Conservation (phyloP, 208 protist species). For the Acanthamoeba royreba region DNA sequence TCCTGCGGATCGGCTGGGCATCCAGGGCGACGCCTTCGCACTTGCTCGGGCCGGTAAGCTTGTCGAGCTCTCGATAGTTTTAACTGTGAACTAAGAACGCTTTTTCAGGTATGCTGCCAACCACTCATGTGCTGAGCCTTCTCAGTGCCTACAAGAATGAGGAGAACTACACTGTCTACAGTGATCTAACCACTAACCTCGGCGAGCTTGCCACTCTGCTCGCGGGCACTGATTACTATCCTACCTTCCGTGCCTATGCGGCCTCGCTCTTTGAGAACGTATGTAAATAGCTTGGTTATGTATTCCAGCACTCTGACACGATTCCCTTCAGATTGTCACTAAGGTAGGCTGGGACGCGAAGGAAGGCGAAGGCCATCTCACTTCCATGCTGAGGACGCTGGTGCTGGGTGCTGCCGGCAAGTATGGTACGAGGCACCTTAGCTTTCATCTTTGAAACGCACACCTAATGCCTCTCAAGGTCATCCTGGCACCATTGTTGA, state of each 20-base stretch:
- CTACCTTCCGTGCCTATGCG: not conserved
- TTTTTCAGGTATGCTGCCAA: not conserved
- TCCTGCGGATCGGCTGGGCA: not conserved
- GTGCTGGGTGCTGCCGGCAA: slow-evolving; percentile 2
- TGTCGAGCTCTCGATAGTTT: not conserved
- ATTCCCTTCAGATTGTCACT: not conserved
- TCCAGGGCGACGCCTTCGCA: slow-evolving; percentile 48
- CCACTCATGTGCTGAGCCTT: slow-evolving; percentile 20
- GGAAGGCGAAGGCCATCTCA: not conserved
- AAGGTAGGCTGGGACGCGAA: slow-evolving; percentile 25
- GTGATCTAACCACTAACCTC: slow-evolving; percentile 19
- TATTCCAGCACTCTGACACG: no score
- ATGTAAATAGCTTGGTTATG: not conserved
- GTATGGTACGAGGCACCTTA: not conserved
- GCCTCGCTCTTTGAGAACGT: not conserved
- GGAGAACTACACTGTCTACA: slow-evolving; percentile 39
- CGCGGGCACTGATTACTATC: slow-evolving; percentile 13
- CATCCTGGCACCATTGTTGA: not conserved
- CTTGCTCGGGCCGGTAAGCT: not conserved
- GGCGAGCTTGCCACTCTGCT: not conserved
- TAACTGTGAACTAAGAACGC: not conserved
- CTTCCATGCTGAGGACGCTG: not conserved
- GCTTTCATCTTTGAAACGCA: not conserved
- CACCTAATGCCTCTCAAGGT: not conserved
- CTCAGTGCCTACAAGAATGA: slow-evolving; percentile 36